A percentile compares a stretch with the other conserved stretches of the same genome.
Evolutionary conservation across 805 yeast genomes (phyloP).

Genomic region (Cyberlindnera saturnus): DNA sequence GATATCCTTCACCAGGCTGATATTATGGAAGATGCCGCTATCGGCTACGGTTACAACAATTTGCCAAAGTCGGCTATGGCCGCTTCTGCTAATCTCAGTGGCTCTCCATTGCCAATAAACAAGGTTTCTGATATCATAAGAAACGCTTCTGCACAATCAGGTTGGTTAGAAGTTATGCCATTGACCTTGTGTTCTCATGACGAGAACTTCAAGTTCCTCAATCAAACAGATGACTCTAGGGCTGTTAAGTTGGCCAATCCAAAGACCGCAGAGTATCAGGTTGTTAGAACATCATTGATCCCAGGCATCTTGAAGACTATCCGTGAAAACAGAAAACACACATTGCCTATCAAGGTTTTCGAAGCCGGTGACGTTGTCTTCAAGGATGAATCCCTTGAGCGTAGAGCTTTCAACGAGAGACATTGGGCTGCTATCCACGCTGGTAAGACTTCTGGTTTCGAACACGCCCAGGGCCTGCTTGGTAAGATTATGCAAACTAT

Average conservation of each 20-base stretch:
- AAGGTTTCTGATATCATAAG: conserved; percentile 88
- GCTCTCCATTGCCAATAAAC: conserved; percentile 85
- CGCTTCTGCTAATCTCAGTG: conserved; percentile 69
- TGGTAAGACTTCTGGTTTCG: conserved; percentile 94
- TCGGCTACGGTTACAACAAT: conserved; percentile 91
- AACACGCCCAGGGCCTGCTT: conserved; percentile 86
- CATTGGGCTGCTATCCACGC: conserved; percentile 93
- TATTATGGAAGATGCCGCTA: conserved; percentile 97
- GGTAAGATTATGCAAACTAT: conserved; percentile 95
- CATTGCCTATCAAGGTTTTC: conserved; percentile 90
- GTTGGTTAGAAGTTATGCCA: conserved; percentile 95
- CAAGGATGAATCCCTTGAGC: conserved; percentile 73
- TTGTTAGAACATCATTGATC: conserved; percentile 88
- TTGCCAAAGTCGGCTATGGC: conserved; percentile 74
- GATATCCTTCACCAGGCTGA: conserved; percentile 97
- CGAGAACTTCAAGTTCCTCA: conserved; percentile 88
- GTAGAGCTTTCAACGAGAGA: conserved; percentile 88
- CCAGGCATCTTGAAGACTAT: conserved; percentile 95
- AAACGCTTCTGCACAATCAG: conserved; percentile 86
- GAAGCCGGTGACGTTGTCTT: conserved; percentile 93
- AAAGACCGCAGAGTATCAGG: conserved; percentile 94
- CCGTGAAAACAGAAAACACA: conserved; percentile 92
- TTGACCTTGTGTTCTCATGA: conserved; percentile 93
- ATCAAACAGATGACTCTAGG: conserved; percentile 63
- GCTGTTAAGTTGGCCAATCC: conserved; percentile 95